Percentiles rank a stretch among this genome's conserved stretches.
phyloP scores from a whole-genome alignment of 2,329 filamentous ascomycete genomes.

The Laburnicola sp. region DNA sequence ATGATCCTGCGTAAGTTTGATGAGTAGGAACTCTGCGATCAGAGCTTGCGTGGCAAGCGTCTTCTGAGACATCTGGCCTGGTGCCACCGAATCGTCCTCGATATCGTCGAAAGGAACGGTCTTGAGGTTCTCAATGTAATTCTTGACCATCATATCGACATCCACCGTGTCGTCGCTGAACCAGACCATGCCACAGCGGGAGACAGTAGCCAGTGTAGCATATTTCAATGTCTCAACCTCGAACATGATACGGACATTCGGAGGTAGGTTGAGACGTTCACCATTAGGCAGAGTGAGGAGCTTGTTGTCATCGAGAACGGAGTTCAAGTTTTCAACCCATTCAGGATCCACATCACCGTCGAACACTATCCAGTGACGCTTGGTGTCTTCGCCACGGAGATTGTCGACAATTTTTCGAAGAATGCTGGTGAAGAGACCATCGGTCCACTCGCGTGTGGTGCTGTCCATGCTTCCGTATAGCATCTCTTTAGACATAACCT shows the following conservation, averaged over 20 bases:
- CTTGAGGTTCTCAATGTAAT: slow-evolving; percentile 84
- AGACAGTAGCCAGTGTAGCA: slow-evolving; percentile 96
- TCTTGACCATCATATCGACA: slow-evolving; percentile 84
- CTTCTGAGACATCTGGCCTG: slow-evolving; percentile 58
- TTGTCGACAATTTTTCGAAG: slow-evolving; percentile 98
- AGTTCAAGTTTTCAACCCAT: slow-evolving; percentile 99
- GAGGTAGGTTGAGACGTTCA: slow-evolving; percentile 90
- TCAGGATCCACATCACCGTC: slow-evolving; percentile 98
- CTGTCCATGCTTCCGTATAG: slow-evolving; percentile 94
- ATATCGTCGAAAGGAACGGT: slow-evolving; percentile 89
- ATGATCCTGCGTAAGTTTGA: slow-evolving; percentile 74
- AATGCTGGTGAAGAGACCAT: slow-evolving; percentile 97
- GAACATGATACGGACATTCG: slow-evolving; percentile 99
- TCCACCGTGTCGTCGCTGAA: slow-evolving; percentile 98
- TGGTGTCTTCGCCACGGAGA: slow-evolving; percentile 91
- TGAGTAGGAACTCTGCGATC: slow-evolving; percentile 76
- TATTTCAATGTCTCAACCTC: slow-evolving; percentile 98
- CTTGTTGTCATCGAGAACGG: slow-evolving; percentile 98
- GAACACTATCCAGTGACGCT: slow-evolving; percentile 99
- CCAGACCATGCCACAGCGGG: slow-evolving; percentile 99
- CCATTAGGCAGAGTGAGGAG: slow-evolving; percentile 94
- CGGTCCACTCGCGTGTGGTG: slow-evolving; percentile 98
- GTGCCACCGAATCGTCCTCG: slow-evolving; percentile 82
- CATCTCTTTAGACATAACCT: slow-evolving; percentile 99
- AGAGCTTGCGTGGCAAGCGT: slow-evolving; percentile 76